These are phyloP conservation scores for Rutstroemia sp. DNA, from an alignment of 2,329 filamentous ascomycete species.

Conservation along the genomic window DNA sequence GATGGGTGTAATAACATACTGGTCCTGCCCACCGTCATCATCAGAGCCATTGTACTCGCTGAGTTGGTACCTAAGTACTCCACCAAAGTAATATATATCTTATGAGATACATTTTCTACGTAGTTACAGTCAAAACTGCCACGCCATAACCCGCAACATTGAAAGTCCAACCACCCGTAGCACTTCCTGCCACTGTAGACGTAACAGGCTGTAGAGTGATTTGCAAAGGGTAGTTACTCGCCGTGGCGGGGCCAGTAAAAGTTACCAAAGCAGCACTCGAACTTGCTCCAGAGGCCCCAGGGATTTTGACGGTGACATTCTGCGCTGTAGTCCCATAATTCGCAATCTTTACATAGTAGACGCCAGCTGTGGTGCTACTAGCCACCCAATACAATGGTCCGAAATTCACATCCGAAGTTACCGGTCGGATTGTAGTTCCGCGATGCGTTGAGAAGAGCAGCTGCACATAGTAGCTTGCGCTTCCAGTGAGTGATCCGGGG, in stretches of 20 bases:
- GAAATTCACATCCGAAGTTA: conserved; percentile 30
- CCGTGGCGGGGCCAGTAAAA: not conserved
- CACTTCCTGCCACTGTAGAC: conserved; percentile 9
- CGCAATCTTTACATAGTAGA: conserved; percentile 41
- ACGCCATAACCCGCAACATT: conserved; percentile 11
- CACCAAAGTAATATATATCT: too few relatives aligned
- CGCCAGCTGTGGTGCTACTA: conserved; percentile 30
- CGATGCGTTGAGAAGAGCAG: conserved; percentile 38
- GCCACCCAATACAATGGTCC: conserved; percentile 42
- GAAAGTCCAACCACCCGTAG: conserved; percentile 11
- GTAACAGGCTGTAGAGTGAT: conserved; percentile 7
- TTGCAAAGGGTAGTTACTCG: conserved; percentile 10
- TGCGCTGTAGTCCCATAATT: conserved; percentile 41
- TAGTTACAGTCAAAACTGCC: conserved; percentile 10
- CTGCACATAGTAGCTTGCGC: conserved; percentile 12
- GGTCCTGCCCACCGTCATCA: too few relatives aligned
- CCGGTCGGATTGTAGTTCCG: conserved; percentile 39
- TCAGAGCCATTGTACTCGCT: too few relatives aligned
- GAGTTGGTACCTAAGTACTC: too few relatives aligned
- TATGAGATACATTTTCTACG: not conserved
- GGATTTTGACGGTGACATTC: conserved; percentile 24
- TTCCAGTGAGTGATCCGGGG: conserved; percentile 12
- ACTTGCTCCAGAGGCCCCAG: not conserved
- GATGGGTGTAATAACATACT: too few relatives aligned
- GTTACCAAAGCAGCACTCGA: conserved; percentile 1